phyloP scores from a whole-genome alignment of 192 early-diverging fungal genomes.

The Physocladia obscura region DNA sequence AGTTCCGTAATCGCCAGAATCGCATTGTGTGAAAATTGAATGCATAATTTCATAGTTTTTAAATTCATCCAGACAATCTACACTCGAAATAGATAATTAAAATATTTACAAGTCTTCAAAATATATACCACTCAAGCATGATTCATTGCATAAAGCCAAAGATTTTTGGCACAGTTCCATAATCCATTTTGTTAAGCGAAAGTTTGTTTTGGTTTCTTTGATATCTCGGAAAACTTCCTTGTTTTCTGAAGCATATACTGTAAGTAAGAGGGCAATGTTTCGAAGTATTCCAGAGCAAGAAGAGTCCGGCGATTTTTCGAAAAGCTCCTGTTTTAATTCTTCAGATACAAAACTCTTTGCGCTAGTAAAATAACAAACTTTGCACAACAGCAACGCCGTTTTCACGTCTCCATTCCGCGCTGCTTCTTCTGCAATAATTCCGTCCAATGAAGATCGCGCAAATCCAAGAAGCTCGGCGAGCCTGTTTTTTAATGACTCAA shows the following conservation, averaged over 20 bases:
- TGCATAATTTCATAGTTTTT: slow-evolving; percentile 49
- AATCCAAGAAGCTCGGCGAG: slow-evolving; percentile 48
- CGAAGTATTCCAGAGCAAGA: slow-evolving; percentile 30
- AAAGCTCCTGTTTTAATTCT: slow-evolving; percentile 34
- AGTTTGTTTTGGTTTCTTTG: slow-evolving; percentile 27
- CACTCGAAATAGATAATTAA: slow-evolving; percentile 17
- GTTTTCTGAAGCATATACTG: slow-evolving; percentile 32
- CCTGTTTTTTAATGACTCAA: too few species aligned
- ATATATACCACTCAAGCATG: slow-evolving; percentile 26
- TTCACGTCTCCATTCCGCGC: slow-evolving; percentile 53
- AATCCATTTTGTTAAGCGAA: slow-evolving; percentile 41
- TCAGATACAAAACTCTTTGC: not conserved
- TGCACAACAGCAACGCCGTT: slow-evolving; percentile 45
- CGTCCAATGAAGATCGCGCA: slow-evolving; percentile 40
- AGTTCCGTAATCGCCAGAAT: slow-evolving; percentile 49
- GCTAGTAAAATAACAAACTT: slow-evolving; percentile 10
- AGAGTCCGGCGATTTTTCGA: slow-evolving; percentile 42
- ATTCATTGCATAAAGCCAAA: slow-evolving; percentile 30
- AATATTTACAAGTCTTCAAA: too few species aligned
- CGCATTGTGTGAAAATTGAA: slow-evolving; percentile 44
- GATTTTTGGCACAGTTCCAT: slow-evolving; percentile 41
- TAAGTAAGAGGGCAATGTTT: slow-evolving; percentile 36
- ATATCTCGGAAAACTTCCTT: slow-evolving; percentile 38
- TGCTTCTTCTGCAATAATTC: slow-evolving; percentile 60
- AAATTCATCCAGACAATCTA: slow-evolving; percentile 46